These are phyloP conservation scores for Fusarium citri DNA, from an alignment of 2,329 filamentous ascomycete species.

Conservation along the genomic window DNA sequence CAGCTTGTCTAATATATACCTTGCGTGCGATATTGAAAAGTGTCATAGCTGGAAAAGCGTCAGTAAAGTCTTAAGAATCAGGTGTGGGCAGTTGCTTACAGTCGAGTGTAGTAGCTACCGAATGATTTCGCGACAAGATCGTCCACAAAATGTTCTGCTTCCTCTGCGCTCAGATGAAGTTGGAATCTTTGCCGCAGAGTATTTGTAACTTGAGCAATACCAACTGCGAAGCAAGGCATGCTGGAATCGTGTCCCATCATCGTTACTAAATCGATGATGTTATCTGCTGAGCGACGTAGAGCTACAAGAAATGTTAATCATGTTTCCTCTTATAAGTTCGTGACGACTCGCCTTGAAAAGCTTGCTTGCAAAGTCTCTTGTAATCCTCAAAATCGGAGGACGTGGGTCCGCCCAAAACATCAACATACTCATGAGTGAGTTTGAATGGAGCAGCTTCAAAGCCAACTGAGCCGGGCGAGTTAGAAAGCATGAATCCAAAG, in stretches of 20 bases:
- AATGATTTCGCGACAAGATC: constrained; percentile 84
- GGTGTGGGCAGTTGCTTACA: constrained; percentile 65
- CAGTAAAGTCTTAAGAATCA: neutral
- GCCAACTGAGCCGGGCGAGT: constrained; percentile 84
- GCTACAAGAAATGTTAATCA: constrained; percentile 58
- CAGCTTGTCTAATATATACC: constrained; percentile 76
- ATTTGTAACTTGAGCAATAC: constrained; percentile 76
- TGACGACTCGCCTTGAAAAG: constrained; percentile 76
- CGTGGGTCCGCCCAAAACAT: constrained; percentile 80
- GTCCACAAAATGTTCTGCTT: constrained; percentile 84
- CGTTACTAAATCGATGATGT: constrained; percentile 83
- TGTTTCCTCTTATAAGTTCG: neutral
- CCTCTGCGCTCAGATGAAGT: constrained; percentile 83
- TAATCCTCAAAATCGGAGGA: constrained; percentile 79
- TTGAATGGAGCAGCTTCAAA: constrained; percentile 92
- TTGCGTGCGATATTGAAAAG: constrained; percentile 88
- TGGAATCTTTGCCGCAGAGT: constrained; percentile 81
- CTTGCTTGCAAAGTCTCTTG: constrained; percentile 83
- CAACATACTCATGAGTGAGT: constrained; percentile 86
- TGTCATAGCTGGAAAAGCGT: constrained; percentile 73
- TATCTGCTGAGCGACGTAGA: constrained; percentile 80
- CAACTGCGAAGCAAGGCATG: constrained; percentile 85
- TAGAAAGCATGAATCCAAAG: constrained; percentile 91
- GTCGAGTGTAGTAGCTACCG: constrained; percentile 87
- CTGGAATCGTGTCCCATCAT: constrained; percentile 87